Evolutionary conservation across 2,329 filamentous ascomycete species (phyloP).

Genomic region (Fusarium subtropicale): DNA sequence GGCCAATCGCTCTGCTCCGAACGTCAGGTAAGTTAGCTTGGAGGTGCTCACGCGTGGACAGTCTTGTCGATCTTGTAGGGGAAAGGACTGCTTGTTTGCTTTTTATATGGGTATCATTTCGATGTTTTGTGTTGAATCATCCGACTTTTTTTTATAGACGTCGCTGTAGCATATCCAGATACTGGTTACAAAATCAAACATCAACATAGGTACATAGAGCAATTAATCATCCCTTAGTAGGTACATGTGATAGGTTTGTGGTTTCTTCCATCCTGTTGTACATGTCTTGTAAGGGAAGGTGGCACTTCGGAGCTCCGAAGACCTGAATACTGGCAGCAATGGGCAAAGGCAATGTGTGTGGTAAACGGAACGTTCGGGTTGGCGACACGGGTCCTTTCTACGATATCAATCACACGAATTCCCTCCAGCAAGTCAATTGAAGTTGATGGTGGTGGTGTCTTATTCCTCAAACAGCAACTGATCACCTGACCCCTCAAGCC

Average conservation of each 20-base stretch:
- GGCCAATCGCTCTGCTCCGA: conserved; percentile 24
- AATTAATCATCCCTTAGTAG: too few species aligned
- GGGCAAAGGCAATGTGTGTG: not conserved
- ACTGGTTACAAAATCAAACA: not conserved
- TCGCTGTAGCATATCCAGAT: not conserved
- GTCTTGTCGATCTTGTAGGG: not conserved
- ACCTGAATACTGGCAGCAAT: not conserved
- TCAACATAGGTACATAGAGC: not conserved
- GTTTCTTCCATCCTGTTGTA: not conserved
- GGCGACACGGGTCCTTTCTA: not conserved
- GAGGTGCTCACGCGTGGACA: not conserved
- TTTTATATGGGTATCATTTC: not conserved
- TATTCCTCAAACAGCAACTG: not conserved
- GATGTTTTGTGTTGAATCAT: not conserved
- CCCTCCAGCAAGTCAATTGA: not conserved
- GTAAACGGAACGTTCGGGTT: not conserved
- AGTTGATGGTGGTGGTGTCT: not conserved
- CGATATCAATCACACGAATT: not conserved
- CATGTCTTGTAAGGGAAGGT: not conserved
- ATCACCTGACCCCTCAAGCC: conserved; percentile 17
- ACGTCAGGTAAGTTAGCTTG: conserved; percentile 11
- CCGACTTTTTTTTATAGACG: not conserved
- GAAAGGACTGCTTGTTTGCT: not conserved
- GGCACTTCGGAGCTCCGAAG: conserved; percentile 4
- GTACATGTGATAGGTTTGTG: not conserved